Percentiles rank a stretch among this genome's conserved stretches.
Evolutionary conservation across 257 asterid genomes (phyloP).

Genomic region (Primulina eburnea): DNA sequence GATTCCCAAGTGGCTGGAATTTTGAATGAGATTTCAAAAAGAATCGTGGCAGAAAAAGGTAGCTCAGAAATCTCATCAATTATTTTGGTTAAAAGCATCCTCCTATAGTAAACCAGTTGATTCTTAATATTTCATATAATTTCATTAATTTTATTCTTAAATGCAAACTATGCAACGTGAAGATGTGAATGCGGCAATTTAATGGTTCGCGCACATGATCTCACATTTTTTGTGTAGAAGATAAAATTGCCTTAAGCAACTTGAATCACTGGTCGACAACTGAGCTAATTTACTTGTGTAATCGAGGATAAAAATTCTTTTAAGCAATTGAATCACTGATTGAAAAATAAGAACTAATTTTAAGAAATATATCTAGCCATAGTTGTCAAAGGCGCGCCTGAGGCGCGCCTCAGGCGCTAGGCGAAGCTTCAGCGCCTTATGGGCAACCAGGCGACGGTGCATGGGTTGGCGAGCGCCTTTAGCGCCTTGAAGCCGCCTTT

Average conservation of each 20-base stretch:
- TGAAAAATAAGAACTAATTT: neutral
- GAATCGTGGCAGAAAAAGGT: constrained; percentile 93
- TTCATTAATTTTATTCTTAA: neutral
- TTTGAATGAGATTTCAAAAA: constrained; percentile 77
- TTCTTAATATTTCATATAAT: neutral
- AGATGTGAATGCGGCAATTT: neutral
- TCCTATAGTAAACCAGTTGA: neutral
- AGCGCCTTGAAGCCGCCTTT: no score
- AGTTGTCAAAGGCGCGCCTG: no score
- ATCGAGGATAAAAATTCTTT: neutral
- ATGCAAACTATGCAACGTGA: constrained; percentile 16
- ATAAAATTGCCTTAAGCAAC: neutral
- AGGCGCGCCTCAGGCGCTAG: no score
- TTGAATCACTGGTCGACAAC: neutral
- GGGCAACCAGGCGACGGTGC: no score
- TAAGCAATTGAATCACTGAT: constrained; percentile 13
- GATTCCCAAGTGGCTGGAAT: constrained; percentile 78
- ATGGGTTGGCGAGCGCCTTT: no score
- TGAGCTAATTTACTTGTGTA: constrained; percentile 5
- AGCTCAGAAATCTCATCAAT: constrained; percentile 21
- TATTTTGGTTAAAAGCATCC: neutral
- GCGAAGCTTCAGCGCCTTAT: no score
- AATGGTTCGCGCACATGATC: no score
- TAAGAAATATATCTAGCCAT: neutral
- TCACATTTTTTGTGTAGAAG: neutral